Percentiles rank a stretch among this genome's conserved stretches.
Conservation (phyloP, 495 filamentous ascomycete genomes). For the Hypoxylon rickii region DNA sequence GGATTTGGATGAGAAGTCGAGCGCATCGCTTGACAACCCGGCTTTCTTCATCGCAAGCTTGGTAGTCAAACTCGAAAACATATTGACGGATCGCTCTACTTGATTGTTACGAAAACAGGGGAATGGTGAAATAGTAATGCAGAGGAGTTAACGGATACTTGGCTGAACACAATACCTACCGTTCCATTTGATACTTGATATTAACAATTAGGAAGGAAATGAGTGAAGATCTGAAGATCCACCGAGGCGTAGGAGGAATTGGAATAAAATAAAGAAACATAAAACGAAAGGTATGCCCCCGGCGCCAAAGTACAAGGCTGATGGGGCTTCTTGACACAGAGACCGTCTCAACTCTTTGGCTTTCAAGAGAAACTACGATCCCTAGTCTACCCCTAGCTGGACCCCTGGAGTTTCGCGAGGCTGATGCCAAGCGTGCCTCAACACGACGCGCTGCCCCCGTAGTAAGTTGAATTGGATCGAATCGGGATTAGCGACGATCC, state of each 20-base stretch:
- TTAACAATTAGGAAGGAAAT: conserved; percentile 10
- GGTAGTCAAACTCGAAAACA: conserved; percentile 54
- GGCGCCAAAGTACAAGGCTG: conserved; percentile 31
- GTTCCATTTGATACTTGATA: no score
- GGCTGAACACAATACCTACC: no score
- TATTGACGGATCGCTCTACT: conserved; percentile 26
- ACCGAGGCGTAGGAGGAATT: conserved; percentile 1
- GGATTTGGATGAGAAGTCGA: conserved; percentile 42
- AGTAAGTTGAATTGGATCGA: conserved; percentile 14
- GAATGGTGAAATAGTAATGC: background rate
- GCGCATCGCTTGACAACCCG: conserved; percentile 46
- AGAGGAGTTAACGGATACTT: conserved; percentile 4
- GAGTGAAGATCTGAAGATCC: conserved; percentile 7
- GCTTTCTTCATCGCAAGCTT: conserved; percentile 53
- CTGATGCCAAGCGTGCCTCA: conserved; percentile 30
- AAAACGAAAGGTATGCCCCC: conserved; percentile 15
- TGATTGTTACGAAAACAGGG: background rate
- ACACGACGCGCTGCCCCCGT: conserved; percentile 9
- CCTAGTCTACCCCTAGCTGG: conserved; percentile 21
- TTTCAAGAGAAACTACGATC: conserved; percentile 5
- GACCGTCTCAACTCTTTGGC: conserved; percentile 37
- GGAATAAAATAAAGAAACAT: conserved; percentile 15
- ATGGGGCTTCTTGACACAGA: conserved; percentile 41
- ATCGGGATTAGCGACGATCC: conserved; percentile 13
- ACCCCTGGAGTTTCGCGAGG: conserved; percentile 34